Conservation (phyloP, 2,329 filamentous ascomycete genomes). For the Colletotrichum sp. region DNA sequence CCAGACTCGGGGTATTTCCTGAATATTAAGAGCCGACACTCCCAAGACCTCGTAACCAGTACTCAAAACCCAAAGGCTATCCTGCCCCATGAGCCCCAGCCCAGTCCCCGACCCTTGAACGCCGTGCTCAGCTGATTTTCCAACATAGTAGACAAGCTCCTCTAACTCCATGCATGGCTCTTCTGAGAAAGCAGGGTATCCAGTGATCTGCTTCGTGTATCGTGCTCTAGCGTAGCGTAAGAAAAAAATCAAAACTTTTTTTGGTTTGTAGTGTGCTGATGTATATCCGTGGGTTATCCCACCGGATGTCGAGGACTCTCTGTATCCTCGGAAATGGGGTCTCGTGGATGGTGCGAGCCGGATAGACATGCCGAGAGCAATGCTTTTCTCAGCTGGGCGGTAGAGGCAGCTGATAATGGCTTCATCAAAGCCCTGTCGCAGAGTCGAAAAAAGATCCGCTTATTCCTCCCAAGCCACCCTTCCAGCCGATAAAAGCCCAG, state of each 20-base stretch:
- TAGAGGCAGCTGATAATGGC: neutral
- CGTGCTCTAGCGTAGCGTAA: neutral
- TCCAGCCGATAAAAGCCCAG: neutral
- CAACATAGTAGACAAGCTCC: neutral
- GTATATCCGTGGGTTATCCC: neutral
- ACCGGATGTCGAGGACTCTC: neutral
- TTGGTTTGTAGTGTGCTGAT: neutral
- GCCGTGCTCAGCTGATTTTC: neutral
- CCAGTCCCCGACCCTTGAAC: neutral
- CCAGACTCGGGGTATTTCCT: neutral
- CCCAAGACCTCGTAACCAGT: neutral
- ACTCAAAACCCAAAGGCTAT: neutral
- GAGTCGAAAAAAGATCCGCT: neutral
- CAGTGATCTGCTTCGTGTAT: neutral
- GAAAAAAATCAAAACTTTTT: neutral
- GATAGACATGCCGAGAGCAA: neutral
- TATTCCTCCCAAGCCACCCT: neutral
- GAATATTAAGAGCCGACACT: neutral
- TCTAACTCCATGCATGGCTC: neutral
- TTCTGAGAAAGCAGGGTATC: neutral
- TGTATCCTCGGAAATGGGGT: neutral
- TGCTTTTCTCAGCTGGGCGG: neutral
- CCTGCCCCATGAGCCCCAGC: neutral
- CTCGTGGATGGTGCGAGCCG: neutral
- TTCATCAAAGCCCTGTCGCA: neutral